These are phyloP conservation scores for Artemisia argyi DNA, from an alignment of 129 eudicot species.

Conservation along the genomic window DNA sequence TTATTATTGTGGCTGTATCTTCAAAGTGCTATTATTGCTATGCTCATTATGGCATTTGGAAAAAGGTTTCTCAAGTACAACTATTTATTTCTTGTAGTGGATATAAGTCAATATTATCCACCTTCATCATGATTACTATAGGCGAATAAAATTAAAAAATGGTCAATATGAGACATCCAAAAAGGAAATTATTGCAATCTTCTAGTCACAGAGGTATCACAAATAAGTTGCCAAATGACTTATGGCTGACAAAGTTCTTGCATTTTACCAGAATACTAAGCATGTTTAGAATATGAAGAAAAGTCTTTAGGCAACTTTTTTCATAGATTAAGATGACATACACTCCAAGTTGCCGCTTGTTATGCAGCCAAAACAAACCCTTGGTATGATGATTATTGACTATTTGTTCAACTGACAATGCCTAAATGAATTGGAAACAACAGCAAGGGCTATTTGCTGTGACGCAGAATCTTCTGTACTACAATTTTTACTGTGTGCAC, in stretches of 20 bases:
- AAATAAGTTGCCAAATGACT: neutral
- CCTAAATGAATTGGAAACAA: too few species aligned
- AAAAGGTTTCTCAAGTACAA: neutral
- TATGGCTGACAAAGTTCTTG: neutral
- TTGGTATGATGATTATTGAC: too few species aligned
- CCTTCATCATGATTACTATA: neutral
- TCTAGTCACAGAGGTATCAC: neutral
- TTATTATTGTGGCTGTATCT: neutral
- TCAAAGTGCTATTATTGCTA: neutral
- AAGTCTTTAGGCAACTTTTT: neutral
- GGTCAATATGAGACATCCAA: neutral
- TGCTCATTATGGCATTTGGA: constrained; percentile 4
- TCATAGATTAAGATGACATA: neutral
- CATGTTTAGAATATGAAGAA: neutral
- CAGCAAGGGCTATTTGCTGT: too few species aligned
- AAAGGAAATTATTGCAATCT: neutral
- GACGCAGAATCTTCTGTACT: too few species aligned
- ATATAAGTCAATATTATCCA: neutral
- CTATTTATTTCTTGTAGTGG: neutral
- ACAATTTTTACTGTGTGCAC: too few species aligned
- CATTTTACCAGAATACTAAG: neutral
- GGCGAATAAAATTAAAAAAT: neutral
- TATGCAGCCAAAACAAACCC: neutral
- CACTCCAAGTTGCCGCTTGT: neutral
- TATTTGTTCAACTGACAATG: too few species aligned